Evolutionary conservation across 176 grass and related monocot species (phyloP).

Genomic region (Metroxylon sagu): DNA sequence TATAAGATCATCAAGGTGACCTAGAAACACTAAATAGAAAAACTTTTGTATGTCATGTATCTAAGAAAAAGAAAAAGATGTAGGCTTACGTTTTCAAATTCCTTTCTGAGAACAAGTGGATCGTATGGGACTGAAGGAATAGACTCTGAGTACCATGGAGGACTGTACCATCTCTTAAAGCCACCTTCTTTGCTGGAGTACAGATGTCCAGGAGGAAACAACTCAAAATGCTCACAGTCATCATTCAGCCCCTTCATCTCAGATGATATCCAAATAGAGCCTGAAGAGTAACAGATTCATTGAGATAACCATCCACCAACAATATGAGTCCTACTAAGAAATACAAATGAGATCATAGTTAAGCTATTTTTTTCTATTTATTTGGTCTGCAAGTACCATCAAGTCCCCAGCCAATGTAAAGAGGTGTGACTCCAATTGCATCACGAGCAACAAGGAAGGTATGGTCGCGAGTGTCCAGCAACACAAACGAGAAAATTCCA

Average conservation of each 20-base stretch:
- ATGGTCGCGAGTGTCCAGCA: conserved; percentile 63
- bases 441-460: conserved; percentile 77
- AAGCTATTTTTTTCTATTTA: too few relatives aligned
- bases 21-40: too few relatives aligned
- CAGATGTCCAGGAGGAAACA: conserved; percentile 77
- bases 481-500: conserved; percentile 88
- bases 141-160: conserved; percentile 55
- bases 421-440: conserved; percentile 83
- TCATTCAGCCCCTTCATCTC: conserved; percentile 95
- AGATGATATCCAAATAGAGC: conserved; percentile 85
- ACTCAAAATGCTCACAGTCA: conserved; percentile 73
- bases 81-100: conserved; percentile 66
- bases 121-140: conserved; percentile 53
- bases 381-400: conserved; percentile 40
- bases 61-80: too few relatives aligned
- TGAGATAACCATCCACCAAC: too few relatives aligned
- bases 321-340: too few relatives aligned
- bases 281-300: conserved; percentile 18
- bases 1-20: too few relatives aligned
- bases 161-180: conserved; percentile 82
- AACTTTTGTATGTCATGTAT: too few relatives aligned
- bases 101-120: conserved; percentile 56
- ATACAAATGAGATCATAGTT: too few relatives aligned
- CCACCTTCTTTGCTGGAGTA: conserved; percentile 62
- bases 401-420: conserved; percentile 89